Percentiles rank a stretch among this genome's conserved stretches.
Evolutionary conservation across 805 yeast genomes (phyloP).

Genomic region (Zygotorulaspora chibaensis): DNA sequence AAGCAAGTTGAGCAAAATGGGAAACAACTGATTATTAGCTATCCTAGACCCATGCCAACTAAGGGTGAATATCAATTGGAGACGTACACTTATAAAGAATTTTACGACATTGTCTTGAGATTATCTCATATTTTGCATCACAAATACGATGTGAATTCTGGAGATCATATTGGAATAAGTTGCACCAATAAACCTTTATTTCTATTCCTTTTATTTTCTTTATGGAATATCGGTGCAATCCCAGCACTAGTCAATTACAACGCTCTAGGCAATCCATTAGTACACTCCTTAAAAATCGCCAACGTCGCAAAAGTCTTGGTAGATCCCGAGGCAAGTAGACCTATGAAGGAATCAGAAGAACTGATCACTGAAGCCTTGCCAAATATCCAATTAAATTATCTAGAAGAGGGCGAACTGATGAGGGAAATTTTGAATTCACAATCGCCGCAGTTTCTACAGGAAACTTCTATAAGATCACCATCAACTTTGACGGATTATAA

Average conservation of each 20-base stretch:
- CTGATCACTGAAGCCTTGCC: conserved; percentile 39
- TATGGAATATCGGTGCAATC: conserved; percentile 87
- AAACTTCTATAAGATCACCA: conserved; percentile 54
- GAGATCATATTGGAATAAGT: conserved; percentile 69
- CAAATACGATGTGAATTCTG: conserved; percentile 59
- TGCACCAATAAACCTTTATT: conserved; percentile 82
- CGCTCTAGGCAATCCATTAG: conserved; percentile 63
- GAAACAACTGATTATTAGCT: conserved; percentile 56
- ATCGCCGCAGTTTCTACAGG: conserved; percentile 50
- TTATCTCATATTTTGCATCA: conserved; percentile 60
- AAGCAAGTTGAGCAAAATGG: conserved; percentile 46
- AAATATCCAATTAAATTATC: conserved; percentile 42
- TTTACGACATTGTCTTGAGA: conserved; percentile 60
- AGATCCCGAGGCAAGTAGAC: conserved; percentile 62
- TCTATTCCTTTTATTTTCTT: conserved; percentile 72
- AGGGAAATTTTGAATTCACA: conserved; percentile 38
- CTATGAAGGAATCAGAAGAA: conserved; percentile 48
- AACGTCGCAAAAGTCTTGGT: conserved; percentile 59
- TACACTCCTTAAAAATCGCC: conserved; percentile 76
- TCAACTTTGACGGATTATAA: conserved; percentile 49
- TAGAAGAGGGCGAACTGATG: conserved; percentile 49
- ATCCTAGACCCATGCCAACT: conserved; percentile 41
- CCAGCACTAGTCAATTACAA: conserved; percentile 88
- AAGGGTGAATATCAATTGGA: conserved; percentile 61
- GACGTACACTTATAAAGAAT: conserved; percentile 60